A percentile compares a stretch with the other conserved stretches of the same genome.
These are phyloP conservation scores for Pseudonitzschia pungens DNA, from an alignment of 108 stramenopile genomes.

Conservation along the genomic window DNA sequence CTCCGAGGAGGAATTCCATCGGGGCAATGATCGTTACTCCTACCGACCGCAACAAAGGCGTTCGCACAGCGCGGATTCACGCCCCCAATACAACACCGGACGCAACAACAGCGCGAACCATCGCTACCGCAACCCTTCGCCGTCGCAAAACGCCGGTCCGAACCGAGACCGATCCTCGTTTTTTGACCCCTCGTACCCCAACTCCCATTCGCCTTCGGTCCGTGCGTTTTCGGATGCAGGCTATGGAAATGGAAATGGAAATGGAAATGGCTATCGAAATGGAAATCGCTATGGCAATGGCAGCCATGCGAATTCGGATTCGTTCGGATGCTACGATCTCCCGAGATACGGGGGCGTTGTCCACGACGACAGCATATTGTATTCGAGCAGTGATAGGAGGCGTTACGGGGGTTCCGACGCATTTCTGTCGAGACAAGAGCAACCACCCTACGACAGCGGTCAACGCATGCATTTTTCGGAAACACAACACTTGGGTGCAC, in stretches of 20 bases:
- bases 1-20: background rate
- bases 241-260: background rate
- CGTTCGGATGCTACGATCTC: background rate
- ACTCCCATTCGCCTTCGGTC: background rate
- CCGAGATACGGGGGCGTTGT: constrained; percentile 7
- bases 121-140: background rate
- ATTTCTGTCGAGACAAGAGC: background rate
- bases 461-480: background rate
- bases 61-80: constrained; percentile 26
- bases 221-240: constrained; percentile 1
- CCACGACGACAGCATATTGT: constrained; percentile 8
- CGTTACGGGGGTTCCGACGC: background rate
- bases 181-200: background rate
- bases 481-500: background rate
- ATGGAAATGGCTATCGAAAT: background rate
- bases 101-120: background rate
- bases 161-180: background rate
- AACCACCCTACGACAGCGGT: background rate
- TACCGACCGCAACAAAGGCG: background rate
- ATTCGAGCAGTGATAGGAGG: background rate
- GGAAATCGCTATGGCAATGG: too few relatives aligned
- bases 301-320: background rate
- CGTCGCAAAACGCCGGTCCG: background rate
- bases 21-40: background rate
- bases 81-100: constrained; percentile 21